Base-by-base conservation (phyloP, 257 asterid genomes). In the Fraxinus excelsior region DNA sequence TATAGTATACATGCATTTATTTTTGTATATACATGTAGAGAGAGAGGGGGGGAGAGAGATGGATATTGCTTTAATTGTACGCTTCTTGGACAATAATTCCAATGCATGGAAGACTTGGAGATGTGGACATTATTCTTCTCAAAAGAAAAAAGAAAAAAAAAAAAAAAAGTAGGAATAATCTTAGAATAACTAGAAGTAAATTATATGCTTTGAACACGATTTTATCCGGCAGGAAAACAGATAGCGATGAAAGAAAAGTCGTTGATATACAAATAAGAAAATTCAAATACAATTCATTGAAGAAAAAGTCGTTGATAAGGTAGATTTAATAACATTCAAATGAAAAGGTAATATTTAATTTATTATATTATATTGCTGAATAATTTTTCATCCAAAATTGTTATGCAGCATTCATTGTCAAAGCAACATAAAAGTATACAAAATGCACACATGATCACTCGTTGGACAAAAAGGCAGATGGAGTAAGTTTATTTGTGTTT, bases 391-490 rank as follows among this genome's bases (percentile, higher is more conserved):
- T 37, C 0, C n/a, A 46, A 3, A 13, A 46, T 14, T 46, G 19
- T 46, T 40, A 40, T 9, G 46, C 12, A 2, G 32, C 10, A 12
- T 38, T 5, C 7, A 58, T 49, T 21, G 64, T 18, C 21, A 37
- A 72, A 76, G 49, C 18, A 73, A 42, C 49, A 66, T 29, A 70
- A 71, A 78, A 40, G 64, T 71, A 82, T 78, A 77, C 82, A 38
- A 75, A 58, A 74, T 2, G 21, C 1, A 35, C 38, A 34, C 38
- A 34, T 34, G 38, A 34, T 34, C 38, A 4, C 38, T 4, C 38
- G 38, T 34, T 74, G 72, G 76, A 78, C n/a, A 69, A 38, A 8
- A 38, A 38, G 46, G 46, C 2, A 7, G 13, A 40, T 2, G 14
- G 1, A 40, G 2, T 40, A 1, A 40, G 49, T 40, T 13, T 44